A percentile compares a stretch with the other conserved stretches of the same genome.
Evolutionary conservation across 345 rosid genomes (phyloP).

Genomic region (Pistacia atlantica): DNA sequence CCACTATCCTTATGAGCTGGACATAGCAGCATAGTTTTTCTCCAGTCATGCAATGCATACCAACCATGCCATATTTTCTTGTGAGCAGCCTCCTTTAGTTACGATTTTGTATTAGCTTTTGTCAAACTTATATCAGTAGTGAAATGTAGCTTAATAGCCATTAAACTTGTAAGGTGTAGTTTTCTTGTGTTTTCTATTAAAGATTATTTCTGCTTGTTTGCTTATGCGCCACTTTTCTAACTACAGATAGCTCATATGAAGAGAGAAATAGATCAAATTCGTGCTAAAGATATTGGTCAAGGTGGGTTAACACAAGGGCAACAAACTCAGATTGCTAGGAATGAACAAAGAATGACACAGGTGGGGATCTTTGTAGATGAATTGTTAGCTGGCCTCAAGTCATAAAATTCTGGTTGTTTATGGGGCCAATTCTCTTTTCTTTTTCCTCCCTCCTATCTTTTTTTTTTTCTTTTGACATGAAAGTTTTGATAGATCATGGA

Average conservation of each 20-base stretch:
- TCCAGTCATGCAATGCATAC: no score
- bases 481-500: conserved; percentile 62
- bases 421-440: conserved; percentile 3
- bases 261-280: conserved; percentile 93
- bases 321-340: conserved; percentile 98
- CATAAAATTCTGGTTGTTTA: background rate
- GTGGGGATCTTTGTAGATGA: conserved; percentile 32
- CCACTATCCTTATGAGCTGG: no score
- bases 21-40: no score
- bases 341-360: conserved; percentile 89
- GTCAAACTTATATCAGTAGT: background rate
- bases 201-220: background rate
- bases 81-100: background rate
- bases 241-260: conserved; percentile 90
- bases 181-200: background rate
- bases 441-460: background rate
- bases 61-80: no score
- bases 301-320: conserved; percentile 99
- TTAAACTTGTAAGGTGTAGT: background rate
- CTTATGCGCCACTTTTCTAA: conserved; percentile 9
- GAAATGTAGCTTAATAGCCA: background rate
- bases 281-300: conserved; percentile 92
- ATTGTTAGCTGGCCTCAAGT: background rate
- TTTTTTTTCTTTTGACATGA: conserved; percentile 2
- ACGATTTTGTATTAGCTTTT: conserved; percentile 2